Evolutionary conservation across 2,329 filamentous ascomycete species (phyloP).

Genomic region (Coniochaeta ligniaria): DNA sequence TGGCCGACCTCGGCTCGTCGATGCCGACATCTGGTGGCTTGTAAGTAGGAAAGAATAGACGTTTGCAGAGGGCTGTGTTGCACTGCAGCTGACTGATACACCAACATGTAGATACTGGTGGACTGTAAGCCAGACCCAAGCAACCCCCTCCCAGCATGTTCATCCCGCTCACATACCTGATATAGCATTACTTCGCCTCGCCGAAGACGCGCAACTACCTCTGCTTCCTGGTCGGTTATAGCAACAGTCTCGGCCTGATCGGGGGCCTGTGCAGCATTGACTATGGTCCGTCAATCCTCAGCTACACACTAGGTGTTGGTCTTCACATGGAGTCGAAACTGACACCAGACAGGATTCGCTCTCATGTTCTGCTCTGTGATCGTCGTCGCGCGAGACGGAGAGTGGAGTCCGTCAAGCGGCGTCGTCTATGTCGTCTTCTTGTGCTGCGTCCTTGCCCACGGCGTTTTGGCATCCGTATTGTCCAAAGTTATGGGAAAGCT

Average conservation of each 20-base stretch:
- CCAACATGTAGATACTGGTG: slow-evolving; percentile 32
- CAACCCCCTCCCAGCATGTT: neutral
- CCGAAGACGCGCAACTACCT: slow-evolving; percentile 47
- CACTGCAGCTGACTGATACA: neutral
- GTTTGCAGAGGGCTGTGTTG: neutral
- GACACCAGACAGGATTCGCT: slow-evolving; percentile 30
- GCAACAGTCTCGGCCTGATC: slow-evolving; percentile 53
- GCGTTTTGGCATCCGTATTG: slow-evolving; percentile 42
- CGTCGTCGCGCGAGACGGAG: slow-evolving; percentile 47
- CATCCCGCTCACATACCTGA: neutral
- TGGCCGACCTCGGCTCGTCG: slow-evolving; percentile 44
- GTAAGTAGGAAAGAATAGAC: slow-evolving; percentile 14
- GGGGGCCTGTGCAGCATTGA: slow-evolving; percentile 56
- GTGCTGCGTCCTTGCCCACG: slow-evolving; percentile 45
- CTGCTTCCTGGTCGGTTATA: slow-evolving; percentile 54
- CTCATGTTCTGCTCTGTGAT: slow-evolving; percentile 53
- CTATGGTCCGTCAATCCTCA: slow-evolving; percentile 21
- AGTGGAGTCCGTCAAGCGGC: slow-evolving; percentile 47
- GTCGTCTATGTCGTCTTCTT: slow-evolving; percentile 51
- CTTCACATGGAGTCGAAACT: neutral
- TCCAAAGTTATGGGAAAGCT: slow-evolving; percentile 52
- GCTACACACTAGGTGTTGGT: slow-evolving; percentile 10
- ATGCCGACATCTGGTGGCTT: slow-evolving; percentile 54
- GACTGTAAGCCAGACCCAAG: slow-evolving; percentile 24
- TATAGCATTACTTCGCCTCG: slow-evolving; percentile 44